phyloP scores from a whole-genome alignment of 1,284 basidiomycete genomes.

The Termitomyces sp. region DNA sequence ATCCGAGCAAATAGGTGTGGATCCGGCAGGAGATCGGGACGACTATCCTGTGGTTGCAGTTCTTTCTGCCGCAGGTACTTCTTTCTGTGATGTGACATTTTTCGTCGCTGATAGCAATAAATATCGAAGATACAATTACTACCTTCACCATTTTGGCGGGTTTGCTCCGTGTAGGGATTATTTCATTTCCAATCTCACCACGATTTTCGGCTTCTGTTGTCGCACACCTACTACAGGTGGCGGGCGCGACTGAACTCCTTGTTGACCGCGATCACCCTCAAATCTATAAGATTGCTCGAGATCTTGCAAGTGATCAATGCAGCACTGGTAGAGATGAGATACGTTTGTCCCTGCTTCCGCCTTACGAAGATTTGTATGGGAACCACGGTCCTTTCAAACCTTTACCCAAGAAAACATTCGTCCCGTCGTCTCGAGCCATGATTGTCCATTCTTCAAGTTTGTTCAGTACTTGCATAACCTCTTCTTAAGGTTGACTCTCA shows the following conservation, averaged over 20 bases:
- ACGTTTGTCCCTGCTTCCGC: neutral
- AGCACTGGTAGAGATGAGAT: neutral
- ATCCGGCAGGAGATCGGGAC: neutral
- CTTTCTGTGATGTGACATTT: neutral
- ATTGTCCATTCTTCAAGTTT: neutral
- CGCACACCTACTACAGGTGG: neutral
- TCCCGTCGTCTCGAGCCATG: neutral
- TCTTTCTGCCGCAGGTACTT: neutral
- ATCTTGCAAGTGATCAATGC: too few relatives aligned
- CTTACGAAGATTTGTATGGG: neutral
- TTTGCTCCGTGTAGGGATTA: neutral
- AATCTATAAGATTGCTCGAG: neutral
- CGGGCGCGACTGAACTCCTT: neutral
- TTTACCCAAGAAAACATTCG: neutral
- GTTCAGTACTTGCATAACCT: too few relatives aligned
- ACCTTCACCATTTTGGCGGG: neutral
- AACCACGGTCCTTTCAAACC: neutral
- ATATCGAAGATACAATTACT: neutral
- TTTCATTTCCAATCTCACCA: neutral
- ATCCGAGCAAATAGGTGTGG: neutral
- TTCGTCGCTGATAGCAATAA: neutral
- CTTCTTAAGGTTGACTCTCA: neutral
- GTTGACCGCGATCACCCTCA: neutral
- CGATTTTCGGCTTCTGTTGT: neutral
- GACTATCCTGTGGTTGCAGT: neutral